These are phyloP conservation scores for Salvia sclarea DNA, from an alignment of 305 asterid species.

Conservation along the genomic window DNA sequence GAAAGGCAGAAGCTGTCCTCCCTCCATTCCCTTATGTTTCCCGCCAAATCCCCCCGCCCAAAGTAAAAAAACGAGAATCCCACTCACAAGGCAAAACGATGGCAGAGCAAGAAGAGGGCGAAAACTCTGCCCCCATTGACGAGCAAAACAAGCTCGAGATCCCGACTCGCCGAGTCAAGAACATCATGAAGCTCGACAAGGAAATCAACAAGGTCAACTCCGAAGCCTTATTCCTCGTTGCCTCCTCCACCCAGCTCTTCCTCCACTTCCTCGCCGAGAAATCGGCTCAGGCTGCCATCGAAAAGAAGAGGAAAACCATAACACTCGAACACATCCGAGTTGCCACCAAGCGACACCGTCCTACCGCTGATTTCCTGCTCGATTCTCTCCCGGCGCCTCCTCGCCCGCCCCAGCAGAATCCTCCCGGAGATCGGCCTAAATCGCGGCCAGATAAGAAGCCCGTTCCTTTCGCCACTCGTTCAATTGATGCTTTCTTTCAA, in stretches of 20 bases:
- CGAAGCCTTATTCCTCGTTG: slow-evolving; percentile 71
- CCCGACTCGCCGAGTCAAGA: slow-evolving; percentile 73
- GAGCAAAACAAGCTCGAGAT: slow-evolving; percentile 50
- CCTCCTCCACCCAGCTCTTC: slow-evolving; percentile 84
- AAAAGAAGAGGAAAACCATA: slow-evolving; percentile 70
- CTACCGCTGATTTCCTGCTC: slow-evolving; percentile 78
- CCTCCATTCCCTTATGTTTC: no score
- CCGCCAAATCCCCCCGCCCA: slow-evolving; percentile 32
- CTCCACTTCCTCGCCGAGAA: slow-evolving; percentile 72
- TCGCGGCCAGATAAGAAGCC: slow-evolving; percentile 45
- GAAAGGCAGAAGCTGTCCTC: no score
- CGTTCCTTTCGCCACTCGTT: slow-evolving; percentile 58
- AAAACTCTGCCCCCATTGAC: slow-evolving; percentile 33
- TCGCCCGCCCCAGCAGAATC: slow-evolving; percentile 42
- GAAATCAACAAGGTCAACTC: slow-evolving; percentile 75
- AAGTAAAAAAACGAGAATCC: background rate
- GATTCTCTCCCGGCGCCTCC: slow-evolving; percentile 73
- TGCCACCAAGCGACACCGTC: slow-evolving; percentile 78
- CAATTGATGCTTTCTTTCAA: slow-evolving; percentile 76
- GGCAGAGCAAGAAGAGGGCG: slow-evolving; percentile 48
- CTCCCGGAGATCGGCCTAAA: slow-evolving; percentile 39
- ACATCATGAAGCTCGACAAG: slow-evolving; percentile 77
- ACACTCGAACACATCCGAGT: slow-evolving; percentile 57
- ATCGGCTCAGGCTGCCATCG: slow-evolving; percentile 64
- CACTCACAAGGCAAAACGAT: slow-evolving; percentile 23